phyloP scores from a whole-genome alignment of 176 grass and related monocot genomes.

The Avena insularis region DNA sequence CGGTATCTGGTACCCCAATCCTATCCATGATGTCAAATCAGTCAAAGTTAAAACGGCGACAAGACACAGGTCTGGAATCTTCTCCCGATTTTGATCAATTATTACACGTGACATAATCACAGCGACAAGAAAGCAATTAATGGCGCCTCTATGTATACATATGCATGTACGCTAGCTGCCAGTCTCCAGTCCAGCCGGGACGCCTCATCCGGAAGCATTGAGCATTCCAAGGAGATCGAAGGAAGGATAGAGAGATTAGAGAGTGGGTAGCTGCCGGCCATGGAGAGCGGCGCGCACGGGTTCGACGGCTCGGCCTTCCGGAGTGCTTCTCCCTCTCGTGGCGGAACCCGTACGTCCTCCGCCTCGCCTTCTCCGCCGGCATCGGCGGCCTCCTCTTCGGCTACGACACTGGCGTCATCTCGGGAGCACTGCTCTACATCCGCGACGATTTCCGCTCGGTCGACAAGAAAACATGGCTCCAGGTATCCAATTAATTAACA shows the following conservation, averaged over 20 bases:
- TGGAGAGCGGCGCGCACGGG: slow-evolving; percentile 74
- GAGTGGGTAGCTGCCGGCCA: background rate
- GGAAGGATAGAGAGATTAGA: background rate
- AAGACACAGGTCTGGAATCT: background rate
- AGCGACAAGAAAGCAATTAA: background rate
- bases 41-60: background rate
- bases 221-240: slow-evolving; percentile 18
- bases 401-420: no score
- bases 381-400: no score
- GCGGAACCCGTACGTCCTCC: slow-evolving; percentile 45
- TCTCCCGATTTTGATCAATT: background rate
- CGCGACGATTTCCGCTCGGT: no score
- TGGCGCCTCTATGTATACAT: background rate
- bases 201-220: slow-evolving; percentile 20
- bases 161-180: background rate
- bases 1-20: background rate
- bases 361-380: no score
- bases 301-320: slow-evolving; percentile 68
- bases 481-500: no score
- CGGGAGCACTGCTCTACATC: no score
- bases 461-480: no score
- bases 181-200: background rate
- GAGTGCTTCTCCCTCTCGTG: slow-evolving; percentile 81
- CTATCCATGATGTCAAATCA: background rate
- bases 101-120: background rate